Evolutionary conservation across 1,139 yeast species (phyloP).

Genomic region (Waltiozyma sp.): DNA sequence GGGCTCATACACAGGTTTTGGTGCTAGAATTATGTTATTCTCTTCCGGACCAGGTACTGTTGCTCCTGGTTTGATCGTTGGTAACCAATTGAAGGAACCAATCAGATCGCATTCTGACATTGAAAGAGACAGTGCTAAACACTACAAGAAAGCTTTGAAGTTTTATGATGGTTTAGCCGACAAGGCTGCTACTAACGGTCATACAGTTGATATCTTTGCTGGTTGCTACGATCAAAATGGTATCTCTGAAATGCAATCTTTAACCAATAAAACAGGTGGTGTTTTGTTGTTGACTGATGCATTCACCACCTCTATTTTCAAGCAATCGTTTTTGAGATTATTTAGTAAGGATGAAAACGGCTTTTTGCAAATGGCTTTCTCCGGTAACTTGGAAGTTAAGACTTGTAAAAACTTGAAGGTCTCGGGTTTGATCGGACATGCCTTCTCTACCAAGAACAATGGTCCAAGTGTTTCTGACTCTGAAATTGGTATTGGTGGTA

Average conservation of each 20-base stretch:
- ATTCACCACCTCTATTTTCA: conserved; percentile 53
- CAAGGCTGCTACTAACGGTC: conserved; percentile 36
- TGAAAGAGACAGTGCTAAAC: conserved; percentile 69
- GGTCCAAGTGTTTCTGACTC: conserved; percentile 25
- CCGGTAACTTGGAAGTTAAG: conserved; percentile 49
- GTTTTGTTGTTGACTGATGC: conserved; percentile 51
- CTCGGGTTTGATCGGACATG: conserved; percentile 53
- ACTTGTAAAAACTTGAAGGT: conserved; percentile 36
- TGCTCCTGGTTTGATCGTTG: conserved; percentile 84
- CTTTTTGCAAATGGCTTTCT: conserved; percentile 39
- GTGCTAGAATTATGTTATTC: conserved; percentile 52
- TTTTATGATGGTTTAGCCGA: conserved; percentile 35
- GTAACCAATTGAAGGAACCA: conserved; percentile 75
- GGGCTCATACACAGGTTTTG: conserved; percentile 35
- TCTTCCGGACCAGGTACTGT: conserved; percentile 87
- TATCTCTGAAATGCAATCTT: conserved; percentile 50
- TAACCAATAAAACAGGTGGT: conserved; percentile 52
- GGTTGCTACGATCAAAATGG: conserved; percentile 66
- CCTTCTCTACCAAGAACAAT: conserved; percentile 23
- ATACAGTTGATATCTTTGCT: conserved; percentile 44
- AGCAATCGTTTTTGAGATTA: conserved; percentile 48
- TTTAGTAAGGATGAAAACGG: conserved; percentile 29
- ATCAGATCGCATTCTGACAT: conserved; percentile 86
- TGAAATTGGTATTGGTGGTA: conserved; percentile 38
- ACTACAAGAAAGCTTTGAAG: conserved; percentile 67